Conservation (phyloP, 768 basidiomycete genomes). For the Collybia nuda region DNA sequence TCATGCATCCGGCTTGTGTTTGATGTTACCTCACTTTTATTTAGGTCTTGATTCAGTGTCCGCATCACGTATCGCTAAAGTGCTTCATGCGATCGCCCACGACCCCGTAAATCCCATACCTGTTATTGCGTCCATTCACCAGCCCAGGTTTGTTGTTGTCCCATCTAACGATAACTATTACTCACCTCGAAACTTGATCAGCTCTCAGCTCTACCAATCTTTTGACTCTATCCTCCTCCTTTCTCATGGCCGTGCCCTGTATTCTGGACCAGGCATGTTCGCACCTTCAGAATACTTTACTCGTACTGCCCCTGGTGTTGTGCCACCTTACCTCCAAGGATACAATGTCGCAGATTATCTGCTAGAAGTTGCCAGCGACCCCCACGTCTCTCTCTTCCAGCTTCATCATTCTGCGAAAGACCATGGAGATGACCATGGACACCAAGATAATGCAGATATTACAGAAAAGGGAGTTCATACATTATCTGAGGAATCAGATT, state of each 20-base stretch:
- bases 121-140: slow-evolving; percentile 86
- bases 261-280: slow-evolving; percentile 75
- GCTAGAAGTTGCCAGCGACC: slow-evolving; percentile 80
- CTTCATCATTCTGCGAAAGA: slow-evolving; percentile 5
- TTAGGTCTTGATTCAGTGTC: slow-evolving; percentile 85
- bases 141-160: slow-evolving; percentile 59
- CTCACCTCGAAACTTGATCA: slow-evolving; percentile 18
- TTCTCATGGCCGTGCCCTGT: slow-evolving; percentile 74
- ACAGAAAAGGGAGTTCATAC: slow-evolving; percentile 10
- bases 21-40: slow-evolving; percentile 4
- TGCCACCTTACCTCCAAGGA: slow-evolving; percentile 64
- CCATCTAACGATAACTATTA: not conserved
- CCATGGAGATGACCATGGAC: not conserved
- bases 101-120: slow-evolving; percentile 69
- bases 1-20: slow-evolving; percentile 1
- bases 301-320: slow-evolving; percentile 32
- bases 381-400: slow-evolving; percentile 49
- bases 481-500: too few species aligned
- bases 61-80: slow-evolving; percentile 74
- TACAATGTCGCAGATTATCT: slow-evolving; percentile 95
- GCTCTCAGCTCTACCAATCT: slow-evolving; percentile 80
- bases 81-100: slow-evolving; percentile 75
- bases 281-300: slow-evolving; percentile 71
- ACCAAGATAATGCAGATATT: not conserved
- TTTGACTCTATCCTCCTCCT: slow-evolving; percentile 84